These are phyloP conservation scores for Spiraea crenata DNA, from an alignment of 331 rosid species.

Conservation along the genomic window DNA sequence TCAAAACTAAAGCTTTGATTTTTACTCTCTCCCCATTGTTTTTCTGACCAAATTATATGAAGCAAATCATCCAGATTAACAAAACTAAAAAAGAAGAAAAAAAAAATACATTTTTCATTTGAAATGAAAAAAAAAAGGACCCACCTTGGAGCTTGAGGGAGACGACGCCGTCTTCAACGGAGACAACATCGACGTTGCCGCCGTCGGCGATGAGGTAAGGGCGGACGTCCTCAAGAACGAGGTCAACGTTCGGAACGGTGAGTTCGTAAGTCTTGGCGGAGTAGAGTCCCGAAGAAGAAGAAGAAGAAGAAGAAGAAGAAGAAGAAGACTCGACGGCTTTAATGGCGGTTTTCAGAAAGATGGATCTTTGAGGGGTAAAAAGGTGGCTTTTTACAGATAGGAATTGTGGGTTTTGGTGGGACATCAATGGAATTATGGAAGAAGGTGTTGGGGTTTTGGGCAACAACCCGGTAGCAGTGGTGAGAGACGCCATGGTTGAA, in stretches of 20 bases:
- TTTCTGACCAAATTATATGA: background rate
- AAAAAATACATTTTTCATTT: background rate
- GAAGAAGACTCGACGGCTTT: conserved; percentile 25
- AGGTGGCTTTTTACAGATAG: conserved; percentile 1
- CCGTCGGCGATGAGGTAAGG: conserved; percentile 94
- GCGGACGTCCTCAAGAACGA: conserved; percentile 88
- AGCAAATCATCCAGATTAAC: background rate
- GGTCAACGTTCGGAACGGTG: conserved; percentile 66
- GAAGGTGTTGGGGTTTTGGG: conserved; percentile 20
- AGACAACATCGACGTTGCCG: conserved; percentile 90
- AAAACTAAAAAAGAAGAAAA: background rate
- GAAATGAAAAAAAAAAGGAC: background rate
- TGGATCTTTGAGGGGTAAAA: conserved; percentile 6
- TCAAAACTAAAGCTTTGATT: background rate
- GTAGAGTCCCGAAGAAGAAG: conserved; percentile 73
- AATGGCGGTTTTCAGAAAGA: conserved; percentile 20
- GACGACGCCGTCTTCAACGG: conserved; percentile 74
- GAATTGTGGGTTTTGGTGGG: conserved; percentile 22
- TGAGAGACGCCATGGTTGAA: conserved; percentile 39
- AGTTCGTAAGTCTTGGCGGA: conserved; percentile 76
- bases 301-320: conserved; percentile 44
- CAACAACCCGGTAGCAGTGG: conserved; percentile 33
- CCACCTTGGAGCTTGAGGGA: conserved; percentile 80
- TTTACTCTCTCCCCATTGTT: background rate
- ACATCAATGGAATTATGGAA: conserved; percentile 5